Evolutionary conservation across 441 rosid genomes (phyloP), one percentile per base, ranked within the genome.

Genomic region (Pelargonium fulgidum): DNA sequence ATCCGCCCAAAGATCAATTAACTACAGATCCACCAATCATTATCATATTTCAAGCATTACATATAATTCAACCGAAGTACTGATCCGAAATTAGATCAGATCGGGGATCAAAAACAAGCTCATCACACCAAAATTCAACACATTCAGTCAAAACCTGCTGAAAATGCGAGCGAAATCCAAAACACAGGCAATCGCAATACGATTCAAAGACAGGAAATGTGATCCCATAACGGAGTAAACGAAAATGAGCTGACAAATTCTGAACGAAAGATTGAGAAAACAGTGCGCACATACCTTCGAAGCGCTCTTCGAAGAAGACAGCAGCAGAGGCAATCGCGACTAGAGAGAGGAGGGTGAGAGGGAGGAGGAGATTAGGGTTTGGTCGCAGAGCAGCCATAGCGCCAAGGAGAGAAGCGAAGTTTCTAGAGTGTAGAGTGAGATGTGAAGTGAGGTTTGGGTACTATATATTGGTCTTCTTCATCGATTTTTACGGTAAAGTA

Each of bases 271-370:
- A 42, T 1, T 44, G 1, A 7, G 68, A 52, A 5, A 6, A 29
- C 12, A 14, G 0, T 26, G 36, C 36, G 59, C n/a, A n/a, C 41
- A 62, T 86, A 92, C 98, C 96, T 1, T 86, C 89, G 72, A 90
- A 92, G 13, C 85, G 89, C 17, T 92, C 96, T 78, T 92, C 98
- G 79, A 92, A 92, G 85, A 88, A 82, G 66, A 89, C 91, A 39
- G 73, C 58, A 9, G 96, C 90, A 1, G 89, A 80, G 8, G 84
- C 87, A 72, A 84, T 68, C 24, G 79, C 82, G 0, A 83, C 4
- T 13, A 83, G 75, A 36, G 81, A 77, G 62, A 74, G 20, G 5
- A 89, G 72, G n/a, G 78, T 39, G 16, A 88, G 71, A 7, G 76
- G 75, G 20, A 52, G 20, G 76, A 87, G 64, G 7, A 77, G 41